Conservation (phyloP, 192 early-diverging fungal genomes). For the Haplosporangium gracile region DNA sequence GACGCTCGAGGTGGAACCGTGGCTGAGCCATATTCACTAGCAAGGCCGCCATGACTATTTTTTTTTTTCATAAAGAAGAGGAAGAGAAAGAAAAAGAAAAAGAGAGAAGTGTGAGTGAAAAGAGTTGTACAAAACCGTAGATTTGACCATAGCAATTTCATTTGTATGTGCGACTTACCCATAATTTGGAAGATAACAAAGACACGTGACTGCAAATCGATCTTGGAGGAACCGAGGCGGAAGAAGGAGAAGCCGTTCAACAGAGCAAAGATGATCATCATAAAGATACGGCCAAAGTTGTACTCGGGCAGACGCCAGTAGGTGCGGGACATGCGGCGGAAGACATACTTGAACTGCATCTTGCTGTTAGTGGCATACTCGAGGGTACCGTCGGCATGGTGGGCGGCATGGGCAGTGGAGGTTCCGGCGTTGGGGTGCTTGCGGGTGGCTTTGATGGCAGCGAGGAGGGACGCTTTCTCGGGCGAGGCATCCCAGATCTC, state of each 20-base stretch:
- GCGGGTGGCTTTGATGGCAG: slow-evolving; percentile 70
- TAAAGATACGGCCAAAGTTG: slow-evolving; percentile 76
- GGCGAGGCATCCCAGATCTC: slow-evolving; percentile 75
- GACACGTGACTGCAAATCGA: slow-evolving; percentile 74
- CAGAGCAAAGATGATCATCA: slow-evolving; percentile 73
- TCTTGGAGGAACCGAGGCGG: slow-evolving; percentile 65
- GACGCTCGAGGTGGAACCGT: slow-evolving; percentile 75
- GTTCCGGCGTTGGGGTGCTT: neutral
- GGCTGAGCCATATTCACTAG: slow-evolving; percentile 80
- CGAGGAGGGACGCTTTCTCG: slow-evolving; percentile 56
- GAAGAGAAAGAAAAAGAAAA: neutral
- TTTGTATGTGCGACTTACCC: neutral
- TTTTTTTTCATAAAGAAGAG: neutral
- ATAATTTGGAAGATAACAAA: slow-evolving; percentile 81
- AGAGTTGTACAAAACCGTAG: neutral
- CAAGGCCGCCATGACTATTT: slow-evolving; percentile 68
- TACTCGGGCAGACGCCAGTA: slow-evolving; percentile 84
- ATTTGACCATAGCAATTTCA: neutral
- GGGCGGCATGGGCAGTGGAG: neutral
- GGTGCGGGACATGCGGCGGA: slow-evolving; percentile 71
- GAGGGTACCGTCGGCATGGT: slow-evolving; percentile 41
- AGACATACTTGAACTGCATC: slow-evolving; percentile 72
- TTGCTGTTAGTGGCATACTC: slow-evolving; percentile 62
- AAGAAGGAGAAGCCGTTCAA: slow-evolving; percentile 82
- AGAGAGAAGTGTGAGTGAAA: neutral